Evolutionary conservation across 768 basidiomycete genomes (phyloP).

Genomic region (Rhodotorula diobovata): DNA sequence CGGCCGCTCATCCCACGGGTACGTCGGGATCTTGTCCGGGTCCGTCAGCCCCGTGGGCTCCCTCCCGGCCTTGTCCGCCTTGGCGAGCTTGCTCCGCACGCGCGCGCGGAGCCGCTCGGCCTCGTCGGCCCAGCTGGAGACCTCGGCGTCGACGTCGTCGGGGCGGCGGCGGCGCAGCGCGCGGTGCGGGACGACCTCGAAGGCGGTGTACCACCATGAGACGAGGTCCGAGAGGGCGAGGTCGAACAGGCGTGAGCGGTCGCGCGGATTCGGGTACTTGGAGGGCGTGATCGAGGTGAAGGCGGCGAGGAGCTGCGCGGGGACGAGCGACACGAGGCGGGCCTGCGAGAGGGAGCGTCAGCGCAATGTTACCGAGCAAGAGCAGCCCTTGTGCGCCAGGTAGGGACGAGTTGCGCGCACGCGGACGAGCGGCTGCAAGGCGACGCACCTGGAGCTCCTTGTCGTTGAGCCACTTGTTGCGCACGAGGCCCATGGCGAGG

Average conservation of each 20-base stretch:
- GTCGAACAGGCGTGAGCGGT: constrained; percentile 84
- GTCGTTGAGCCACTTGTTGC: constrained; percentile 84
- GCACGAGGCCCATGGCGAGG: constrained; percentile 64
- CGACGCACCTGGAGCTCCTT: constrained; percentile 68
- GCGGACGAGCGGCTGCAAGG: not conserved
- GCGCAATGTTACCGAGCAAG: no score
- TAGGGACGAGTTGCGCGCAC: no score
- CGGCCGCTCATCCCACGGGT: constrained; percentile 11
- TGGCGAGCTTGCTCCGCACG: not conserved
- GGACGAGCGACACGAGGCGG: constrained; percentile 78
- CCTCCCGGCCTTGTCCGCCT: not conserved
- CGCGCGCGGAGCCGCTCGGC: not conserved
- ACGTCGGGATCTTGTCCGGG: not conserved
- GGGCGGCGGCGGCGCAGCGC: constrained; percentile 16
- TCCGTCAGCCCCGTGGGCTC: not conserved
- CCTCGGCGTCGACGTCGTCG: constrained; percentile 22
- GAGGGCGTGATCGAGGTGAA: constrained; percentile 78
- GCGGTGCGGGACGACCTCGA: constrained; percentile 53
- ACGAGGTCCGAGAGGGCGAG: constrained; percentile 66
- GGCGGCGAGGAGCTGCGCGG: constrained; percentile 69
- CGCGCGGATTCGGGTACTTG: constrained; percentile 68
- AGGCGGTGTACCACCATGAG: constrained; percentile 77
- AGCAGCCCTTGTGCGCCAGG: no score
- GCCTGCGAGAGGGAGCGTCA: constrained; percentile 55
- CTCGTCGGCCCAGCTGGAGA: constrained; percentile 17